A percentile compares a stretch with the other conserved stretches of the same genome.
Conservation (phyloP, 164 flowering plant species). For the Chloranthus sessilifolius region DNA sequence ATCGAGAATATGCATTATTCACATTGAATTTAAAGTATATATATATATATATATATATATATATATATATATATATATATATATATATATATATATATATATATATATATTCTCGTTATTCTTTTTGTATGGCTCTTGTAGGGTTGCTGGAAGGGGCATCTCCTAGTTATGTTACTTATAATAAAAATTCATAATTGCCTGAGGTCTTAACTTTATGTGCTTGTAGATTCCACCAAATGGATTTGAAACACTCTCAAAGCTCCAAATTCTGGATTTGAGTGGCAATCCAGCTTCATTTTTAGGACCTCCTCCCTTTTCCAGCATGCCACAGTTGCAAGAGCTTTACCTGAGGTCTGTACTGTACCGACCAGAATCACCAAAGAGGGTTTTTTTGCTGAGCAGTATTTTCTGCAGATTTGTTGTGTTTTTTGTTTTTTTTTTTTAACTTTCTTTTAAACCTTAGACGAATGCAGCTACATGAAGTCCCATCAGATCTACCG, state of each 20-base stretch:
- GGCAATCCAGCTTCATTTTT: conserved; percentile 59
- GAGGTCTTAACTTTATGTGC: no score
- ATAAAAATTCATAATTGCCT: no score
- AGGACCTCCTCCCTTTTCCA: conserved; percentile 46
- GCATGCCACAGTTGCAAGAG: conserved; percentile 72
- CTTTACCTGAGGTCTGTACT: conserved; percentile 82
- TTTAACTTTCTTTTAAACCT: conserved; percentile 8
- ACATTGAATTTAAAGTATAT: neutral
- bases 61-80: neutral
- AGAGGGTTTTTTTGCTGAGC: no score
- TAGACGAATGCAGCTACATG: conserved; percentile 68
- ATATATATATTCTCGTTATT: no score
- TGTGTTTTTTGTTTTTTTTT: neutral
- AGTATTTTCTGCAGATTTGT: neutral
- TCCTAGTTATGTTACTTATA: no score
- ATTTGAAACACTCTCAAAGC: conserved; percentile 51
- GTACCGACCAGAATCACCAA: no score
- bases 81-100: neutral
- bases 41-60: neutral
- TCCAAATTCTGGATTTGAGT: conserved; percentile 90
- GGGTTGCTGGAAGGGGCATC: no score
- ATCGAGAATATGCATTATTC: neutral
- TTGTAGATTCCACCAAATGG: conserved; percentile 80
- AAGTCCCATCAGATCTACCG: conserved; percentile 58
- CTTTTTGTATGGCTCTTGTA: no score